A percentile compares a stretch with the other conserved stretches of the same genome.
These are phyloP conservation scores for Fusarium poae DNA, from an alignment of 2,329 filamentous ascomycete species.

Conservation along the genomic window DNA sequence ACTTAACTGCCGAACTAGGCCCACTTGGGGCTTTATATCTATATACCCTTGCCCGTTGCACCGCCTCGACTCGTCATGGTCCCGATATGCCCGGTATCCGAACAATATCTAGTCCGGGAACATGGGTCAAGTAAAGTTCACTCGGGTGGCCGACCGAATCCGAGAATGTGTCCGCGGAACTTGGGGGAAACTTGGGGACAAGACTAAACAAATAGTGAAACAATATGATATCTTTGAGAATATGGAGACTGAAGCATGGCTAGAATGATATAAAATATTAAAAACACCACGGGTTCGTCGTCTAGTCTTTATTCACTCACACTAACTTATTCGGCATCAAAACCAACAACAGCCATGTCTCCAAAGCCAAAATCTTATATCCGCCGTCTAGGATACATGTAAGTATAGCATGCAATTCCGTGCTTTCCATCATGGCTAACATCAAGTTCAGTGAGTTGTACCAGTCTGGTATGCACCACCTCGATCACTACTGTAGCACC, in stretches of 20 bases:
- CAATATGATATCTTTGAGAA: neutral
- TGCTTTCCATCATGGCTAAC: neutral
- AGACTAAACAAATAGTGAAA: neutral
- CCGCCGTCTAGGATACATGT: conserved; percentile 16
- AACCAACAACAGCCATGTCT: neutral
- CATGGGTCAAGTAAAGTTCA: neutral
- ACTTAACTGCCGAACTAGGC: conserved; percentile 23
- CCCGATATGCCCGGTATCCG: neutral
- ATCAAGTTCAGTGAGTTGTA: neutral
- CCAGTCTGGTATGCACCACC: conserved; percentile 5
- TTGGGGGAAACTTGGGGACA: neutral
- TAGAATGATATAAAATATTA: neutral
- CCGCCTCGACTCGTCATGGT: neutral
- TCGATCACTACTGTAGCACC: conserved; percentile 15
- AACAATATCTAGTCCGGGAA: neutral
- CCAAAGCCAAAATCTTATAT: conserved; percentile 5
- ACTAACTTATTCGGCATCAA: neutral
- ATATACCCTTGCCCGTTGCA: conserved; percentile 1
- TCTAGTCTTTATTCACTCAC: neutral
- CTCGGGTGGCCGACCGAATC: conserved; percentile 1
- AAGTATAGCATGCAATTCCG: neutral
- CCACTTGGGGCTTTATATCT: neutral
- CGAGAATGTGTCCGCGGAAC: neutral
- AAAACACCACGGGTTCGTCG: too few species aligned
- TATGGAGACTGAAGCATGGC: neutral